Base-by-base conservation (phyloP, 1,284 basidiomycete genomes). In the Sphagnurus paluster region DNA sequence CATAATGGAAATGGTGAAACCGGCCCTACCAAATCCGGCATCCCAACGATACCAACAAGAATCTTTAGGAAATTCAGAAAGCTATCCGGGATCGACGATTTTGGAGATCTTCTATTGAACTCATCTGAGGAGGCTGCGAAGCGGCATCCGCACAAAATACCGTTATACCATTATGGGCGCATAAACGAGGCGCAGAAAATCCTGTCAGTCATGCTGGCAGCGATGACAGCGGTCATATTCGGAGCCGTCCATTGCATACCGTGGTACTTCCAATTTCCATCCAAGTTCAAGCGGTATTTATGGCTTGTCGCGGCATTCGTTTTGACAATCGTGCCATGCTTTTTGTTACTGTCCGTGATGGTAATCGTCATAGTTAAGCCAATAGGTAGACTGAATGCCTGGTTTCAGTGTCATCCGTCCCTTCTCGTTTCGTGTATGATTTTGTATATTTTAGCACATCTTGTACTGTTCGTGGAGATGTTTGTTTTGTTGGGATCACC, bases 231-330 rank as follows among this genome's bases (percentile, higher is more conserved):
- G 5, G 20, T 25, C 8, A 25, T 52, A 43, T 56, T 53, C 17
- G 54, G 54, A 5, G 46, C 25, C 4, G 47, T 45, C 21, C 54
- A 55, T 21, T 55, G 51, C 23, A 20, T 50, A n/a, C 48, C 44
- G 4, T 56, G 54, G 54, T n/a, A 40, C 16, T 56, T 51, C 7
- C n/a, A 39, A 1, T 53, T 56, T 26, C 52, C 51, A 17, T 39
- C 49, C 5, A 6, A 32, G 32, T 11, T 25, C 11, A 52, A 56
- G 14, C 11, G 30, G 30, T 13, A 32, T n/a, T 3, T 53, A 9
- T 55, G 54, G 54, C 52, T 42, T 5, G 14, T 28, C 17, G 50
- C 25, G n/a, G 48, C 49, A 2, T 28, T 48, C 20, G 5, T 36
- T 3, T 39, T 54, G 10, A 46, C 42, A 8, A 43, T 34, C 14